Conservation (phyloP, 1,284 basidiomycete genomes). For the Cystobasidium pallidum region DNA sequence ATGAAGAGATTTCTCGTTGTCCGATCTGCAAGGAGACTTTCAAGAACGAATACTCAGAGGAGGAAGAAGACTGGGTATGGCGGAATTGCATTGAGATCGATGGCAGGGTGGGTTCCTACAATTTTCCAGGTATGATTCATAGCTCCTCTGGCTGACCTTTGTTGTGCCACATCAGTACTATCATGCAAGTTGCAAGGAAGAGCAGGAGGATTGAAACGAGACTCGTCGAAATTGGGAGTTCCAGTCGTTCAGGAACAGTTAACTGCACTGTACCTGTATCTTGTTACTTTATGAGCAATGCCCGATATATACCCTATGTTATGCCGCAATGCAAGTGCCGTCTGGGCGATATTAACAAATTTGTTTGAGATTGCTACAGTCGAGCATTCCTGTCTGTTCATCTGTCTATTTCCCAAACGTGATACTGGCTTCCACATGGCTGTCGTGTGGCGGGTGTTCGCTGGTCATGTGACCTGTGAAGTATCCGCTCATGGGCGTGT, state of each 20-base stretch:
- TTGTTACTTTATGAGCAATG: neutral
- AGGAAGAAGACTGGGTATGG: conserved; percentile 99
- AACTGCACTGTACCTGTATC: too few species aligned
- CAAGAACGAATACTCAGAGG: conserved; percentile 90
- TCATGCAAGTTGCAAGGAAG: conserved; percentile 40
- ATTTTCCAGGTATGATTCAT: neutral
- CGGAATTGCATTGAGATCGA: conserved; percentile 70
- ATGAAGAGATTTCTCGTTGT: conserved; percentile 72
- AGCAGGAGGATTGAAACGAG: conserved; percentile 19
- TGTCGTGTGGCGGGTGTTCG: neutral
- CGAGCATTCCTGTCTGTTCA: neutral
- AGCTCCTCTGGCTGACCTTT: neutral
- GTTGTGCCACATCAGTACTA: conserved; percentile 12
- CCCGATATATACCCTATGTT: neutral
- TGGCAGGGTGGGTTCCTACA: conserved; percentile 18
- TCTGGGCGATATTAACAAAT: too few species aligned
- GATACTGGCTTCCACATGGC: neutral
- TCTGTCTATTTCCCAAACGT: neutral
- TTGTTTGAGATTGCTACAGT: too few species aligned
- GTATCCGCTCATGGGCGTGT: conserved; percentile 7
- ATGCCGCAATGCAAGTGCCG: conserved; percentile 1
- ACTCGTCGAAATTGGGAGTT: too few species aligned
- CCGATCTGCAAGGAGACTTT: conserved; percentile 95
- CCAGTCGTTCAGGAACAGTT: too few species aligned
- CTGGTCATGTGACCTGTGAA: conserved; percentile 16